phyloP scores from a whole-genome alignment of 371 early-diverging fungal species.

The Mucor circinelloides region DNA sequence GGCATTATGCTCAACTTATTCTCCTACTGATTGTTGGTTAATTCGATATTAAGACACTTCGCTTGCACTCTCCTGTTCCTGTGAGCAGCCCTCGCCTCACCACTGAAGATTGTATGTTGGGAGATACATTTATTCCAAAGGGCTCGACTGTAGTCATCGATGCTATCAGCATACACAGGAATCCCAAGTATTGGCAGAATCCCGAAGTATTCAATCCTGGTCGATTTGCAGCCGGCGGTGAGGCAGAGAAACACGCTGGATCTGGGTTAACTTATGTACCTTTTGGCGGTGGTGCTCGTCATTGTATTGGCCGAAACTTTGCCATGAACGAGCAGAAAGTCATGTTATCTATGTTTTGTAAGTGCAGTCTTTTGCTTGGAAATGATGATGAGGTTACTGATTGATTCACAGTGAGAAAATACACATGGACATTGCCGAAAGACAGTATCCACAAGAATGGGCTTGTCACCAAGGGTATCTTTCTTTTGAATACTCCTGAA shows the following conservation, averaged over 20 bases:
- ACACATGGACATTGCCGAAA: conserved; percentile 20
- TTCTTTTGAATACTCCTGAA: neutral
- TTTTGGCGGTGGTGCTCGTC: conserved; percentile 32
- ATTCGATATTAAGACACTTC: conserved; percentile 10
- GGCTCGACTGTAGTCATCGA: conserved; percentile 43
- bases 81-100: conserved; percentile 15
- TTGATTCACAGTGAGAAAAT: conserved; percentile 25
- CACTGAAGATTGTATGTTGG: conserved; percentile 41
- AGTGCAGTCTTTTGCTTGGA: neutral
- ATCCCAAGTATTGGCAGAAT: conserved; percentile 30
- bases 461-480: neutral
- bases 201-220: conserved; percentile 11
- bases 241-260: conserved; percentile 16
- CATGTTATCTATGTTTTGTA: conserved; percentile 40
- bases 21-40: neutral
- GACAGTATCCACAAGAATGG: conserved; percentile 25
- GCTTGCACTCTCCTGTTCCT: conserved; percentile 15
- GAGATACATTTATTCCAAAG: conserved; percentile 48
- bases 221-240: conserved; percentile 9
- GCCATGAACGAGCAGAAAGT: conserved; percentile 51
- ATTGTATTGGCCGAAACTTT: conserved; percentile 45
- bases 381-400: neutral
- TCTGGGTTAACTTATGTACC: conserved; percentile 29
- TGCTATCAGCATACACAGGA: conserved; percentile 33
- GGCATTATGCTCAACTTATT: neutral